These are phyloP conservation scores for Phytophthora crassamura DNA, from an alignment of 352 stramenopile species.

Conservation along the genomic window DNA sequence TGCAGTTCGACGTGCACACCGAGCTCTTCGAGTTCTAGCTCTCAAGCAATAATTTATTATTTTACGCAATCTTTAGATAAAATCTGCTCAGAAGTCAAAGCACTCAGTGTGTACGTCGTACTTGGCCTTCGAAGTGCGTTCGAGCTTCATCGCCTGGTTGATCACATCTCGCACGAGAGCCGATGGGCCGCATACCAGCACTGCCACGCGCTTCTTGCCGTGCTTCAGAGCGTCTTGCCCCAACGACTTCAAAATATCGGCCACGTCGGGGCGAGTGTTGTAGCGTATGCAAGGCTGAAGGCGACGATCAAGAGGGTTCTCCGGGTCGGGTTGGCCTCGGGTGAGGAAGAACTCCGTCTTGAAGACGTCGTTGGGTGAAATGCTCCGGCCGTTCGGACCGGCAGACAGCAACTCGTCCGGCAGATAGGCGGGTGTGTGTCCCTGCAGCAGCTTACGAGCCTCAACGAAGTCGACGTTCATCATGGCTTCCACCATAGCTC, in stretches of 20 bases:
- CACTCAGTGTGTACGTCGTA: slow-evolving; percentile 47
- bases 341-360: slow-evolving; percentile 47
- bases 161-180: slow-evolving; percentile 39
- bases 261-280: slow-evolving; percentile 36
- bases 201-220: slow-evolving; percentile 31
- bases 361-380: slow-evolving; percentile 25
- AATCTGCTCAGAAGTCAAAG: slow-evolving; percentile 43
- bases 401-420: slow-evolving; percentile 13
- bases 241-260: slow-evolving; percentile 23
- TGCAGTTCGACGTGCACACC: slow-evolving; percentile 45
- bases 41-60: too few relatives aligned
- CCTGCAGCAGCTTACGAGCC: slow-evolving; percentile 1
- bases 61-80: too few relatives aligned
- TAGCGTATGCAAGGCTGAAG: slow-evolving; percentile 33
- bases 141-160: slow-evolving; percentile 15
- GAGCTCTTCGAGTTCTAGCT: slow-evolving; percentile 43
- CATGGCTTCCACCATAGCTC: slow-evolving; percentile 39
- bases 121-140: slow-evolving; percentile 20
- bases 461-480: slow-evolving; percentile 18
- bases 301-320: slow-evolving; percentile 30
- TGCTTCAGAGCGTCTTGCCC: slow-evolving; percentile 29
- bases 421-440: slow-evolving; percentile 13
- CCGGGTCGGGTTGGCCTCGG: slow-evolving; percentile 24
- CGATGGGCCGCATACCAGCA: slow-evolving; percentile 46
- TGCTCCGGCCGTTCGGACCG: slow-evolving; percentile 9